Evolutionary conservation across 1,284 basidiomycete species (phyloP), one percentile per base, ranked within the genome.

Genomic region (Pulveroboletus sp.): DNA sequence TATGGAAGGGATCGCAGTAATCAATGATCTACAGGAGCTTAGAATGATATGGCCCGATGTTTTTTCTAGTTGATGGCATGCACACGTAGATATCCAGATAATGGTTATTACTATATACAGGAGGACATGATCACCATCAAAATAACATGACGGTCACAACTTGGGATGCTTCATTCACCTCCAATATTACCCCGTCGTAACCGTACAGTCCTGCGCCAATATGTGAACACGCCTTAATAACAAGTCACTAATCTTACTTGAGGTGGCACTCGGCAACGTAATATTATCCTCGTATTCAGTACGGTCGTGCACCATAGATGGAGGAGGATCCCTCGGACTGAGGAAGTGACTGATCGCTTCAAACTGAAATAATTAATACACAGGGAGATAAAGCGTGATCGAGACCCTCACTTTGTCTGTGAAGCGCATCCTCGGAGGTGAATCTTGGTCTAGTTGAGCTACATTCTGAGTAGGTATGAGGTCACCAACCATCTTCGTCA

Each of bases 241-340:
- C 11, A 51, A 52, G 8, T n/a, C 8, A 40, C 10, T 21, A 29
- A 50, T 66, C 87, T 74, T 71, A 91, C 89, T 76, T n/a, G 87
- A 89, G 16, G 81, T 81, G n/a, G 87, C 75, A 61, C 79, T 83
- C 6, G 85, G 86, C n/a, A 91, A 66, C 2, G 81, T 87, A 29
- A 91, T 73, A 40, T 82, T 77, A 45, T 88, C 84, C 51, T 93
- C 89, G 50, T 93, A 90, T 58, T 90, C 89, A 5, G 88, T 86
- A 50, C 92, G 81, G 70, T 95, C 89, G n/a, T 93, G 80, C 33
- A 86, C 76, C 93, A 95, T 95, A 1, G 88, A 89, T 3, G 87
- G 86, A 11, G 87, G 84, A 17, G 81, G 75, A 63, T 87, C 84
- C 24, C 78, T 78, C 11, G 87, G 86, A 58, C 80, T 82, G 4